Percentiles rank a stretch among this genome's conserved stretches.
These are phyloP conservation scores for Casuarina glauca DNA, from an alignment of 306 rosid genomes.

Conservation along the genomic window DNA sequence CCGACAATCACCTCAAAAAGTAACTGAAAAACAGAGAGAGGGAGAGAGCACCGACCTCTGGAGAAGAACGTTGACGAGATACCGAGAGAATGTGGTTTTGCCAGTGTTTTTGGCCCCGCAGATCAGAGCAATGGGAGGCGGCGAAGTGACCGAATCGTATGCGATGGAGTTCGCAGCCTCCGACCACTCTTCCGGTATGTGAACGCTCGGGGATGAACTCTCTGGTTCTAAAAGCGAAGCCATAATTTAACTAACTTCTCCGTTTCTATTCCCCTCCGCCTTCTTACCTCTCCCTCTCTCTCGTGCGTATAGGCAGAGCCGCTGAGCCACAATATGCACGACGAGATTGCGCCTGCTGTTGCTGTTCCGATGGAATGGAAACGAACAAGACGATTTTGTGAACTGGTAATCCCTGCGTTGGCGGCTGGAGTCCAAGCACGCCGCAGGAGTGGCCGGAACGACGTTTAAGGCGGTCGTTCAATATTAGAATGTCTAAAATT, in stretches of 20 bases:
- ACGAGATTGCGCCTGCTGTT: not conserved
- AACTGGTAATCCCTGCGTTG: not conserved
- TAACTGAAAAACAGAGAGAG: not conserved
- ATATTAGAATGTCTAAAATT: no score
- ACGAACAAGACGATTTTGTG: constrained; percentile 13
- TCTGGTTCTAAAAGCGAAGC: constrained; percentile 32
- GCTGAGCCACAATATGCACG: not conserved
- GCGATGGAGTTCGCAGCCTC: constrained; percentile 61
- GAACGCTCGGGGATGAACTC: constrained; percentile 45
- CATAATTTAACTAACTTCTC: constrained; percentile 37
- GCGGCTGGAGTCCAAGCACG: no score
- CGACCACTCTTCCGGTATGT: constrained; percentile 70
- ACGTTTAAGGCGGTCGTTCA: no score
- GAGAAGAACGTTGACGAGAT: constrained; percentile 74
- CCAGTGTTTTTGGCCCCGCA: constrained; percentile 91
- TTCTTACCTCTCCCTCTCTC: not conserved
- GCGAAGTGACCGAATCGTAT: constrained; percentile 37
- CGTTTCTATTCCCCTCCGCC: not conserved
- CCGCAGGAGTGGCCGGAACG: no score
- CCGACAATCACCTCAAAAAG: not conserved
- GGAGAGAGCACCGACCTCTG: constrained; percentile 32
- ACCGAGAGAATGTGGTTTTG: constrained; percentile 83
- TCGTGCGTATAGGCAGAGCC: not conserved
- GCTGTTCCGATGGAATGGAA: not conserved
- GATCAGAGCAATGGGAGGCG: constrained; percentile 57